Base-by-base conservation (phyloP, 108 stramenopile species). In the Seminavis robusta region DNA sequence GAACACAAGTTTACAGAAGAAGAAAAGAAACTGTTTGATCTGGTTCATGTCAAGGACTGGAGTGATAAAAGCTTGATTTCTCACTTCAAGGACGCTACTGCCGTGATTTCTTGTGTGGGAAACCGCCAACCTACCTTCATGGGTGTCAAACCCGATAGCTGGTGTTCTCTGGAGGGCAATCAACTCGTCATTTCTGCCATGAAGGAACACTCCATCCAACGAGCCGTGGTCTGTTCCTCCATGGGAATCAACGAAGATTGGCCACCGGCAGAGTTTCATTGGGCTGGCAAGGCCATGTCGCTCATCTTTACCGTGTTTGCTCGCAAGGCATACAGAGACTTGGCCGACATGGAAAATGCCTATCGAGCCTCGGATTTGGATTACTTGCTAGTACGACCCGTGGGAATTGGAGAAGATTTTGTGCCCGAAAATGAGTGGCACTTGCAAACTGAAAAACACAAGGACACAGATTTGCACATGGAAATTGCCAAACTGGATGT, bases 401-500 rank as follows among this genome's bases (percentile, higher is more conserved):
- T 80, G 1, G 86, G 86, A 13, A 59, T 87, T 13, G 54, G 67
- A 2, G 81, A 83, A 33, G 74, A 83, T 1, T 55, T 48, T 1
- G 52, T 64, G 7, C 81, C 81, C 11, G 26, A 37, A 5, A 67
- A 59, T 0, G 59, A 68, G 46, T 76, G 61, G 36, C 76, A 45
- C 41, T 3, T 78, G 1, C 83, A 84, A 52, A 47, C 75, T 15
- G 59, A 70, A 47, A 77, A 77, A 9, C 20, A 38, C 6, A 52
- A 69, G 33, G 83, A 80, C 28, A 59, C 47, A 7, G n/a, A n/a
- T n/a, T 50, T 84, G 15, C 74, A 77, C 20, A 44, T 62, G 6
- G 61, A 76, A 25, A 74, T 83, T 67, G 76, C 86, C 40, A 87
- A 87, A 41, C 24, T 75, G 33, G 86, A 87, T 59, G 67, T 51